Evolutionary conservation across 1,284 basidiomycete genomes (phyloP).

Genomic region (Cystobasidiaceae sp.): DNA sequence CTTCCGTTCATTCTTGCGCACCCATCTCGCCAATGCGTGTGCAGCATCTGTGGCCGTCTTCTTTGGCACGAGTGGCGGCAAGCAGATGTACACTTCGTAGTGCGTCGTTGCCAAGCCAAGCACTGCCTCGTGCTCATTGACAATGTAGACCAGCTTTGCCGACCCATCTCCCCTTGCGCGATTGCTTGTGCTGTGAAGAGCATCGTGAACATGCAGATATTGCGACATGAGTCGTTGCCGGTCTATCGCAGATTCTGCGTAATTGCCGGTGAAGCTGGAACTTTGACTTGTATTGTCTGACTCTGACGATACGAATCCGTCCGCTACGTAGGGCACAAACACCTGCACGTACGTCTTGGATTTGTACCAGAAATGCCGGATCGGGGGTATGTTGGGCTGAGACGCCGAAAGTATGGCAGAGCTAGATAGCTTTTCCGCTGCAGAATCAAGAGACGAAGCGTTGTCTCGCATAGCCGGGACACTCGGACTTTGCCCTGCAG

Average conservation of each 20-base stretch:
- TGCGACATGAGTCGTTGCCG: slow-evolving; percentile 63
- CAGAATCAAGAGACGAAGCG: background rate
- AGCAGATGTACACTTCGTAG: slow-evolving; percentile 82
- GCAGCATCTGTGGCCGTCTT: slow-evolving; percentile 76
- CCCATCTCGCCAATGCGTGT: slow-evolving; percentile 82
- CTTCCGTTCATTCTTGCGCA: slow-evolving; percentile 72
- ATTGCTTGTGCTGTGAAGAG: slow-evolving; percentile 55
- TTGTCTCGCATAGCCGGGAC: background rate
- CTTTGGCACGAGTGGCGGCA: slow-evolving; percentile 79
- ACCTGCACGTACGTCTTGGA: slow-evolving; percentile 80
- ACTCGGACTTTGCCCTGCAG: background rate
- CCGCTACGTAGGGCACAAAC: slow-evolving; percentile 70
- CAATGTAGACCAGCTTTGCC: slow-evolving; percentile 75
- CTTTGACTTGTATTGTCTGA: too few species aligned
- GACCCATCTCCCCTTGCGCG: slow-evolving; percentile 57
- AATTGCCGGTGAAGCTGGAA: slow-evolving; percentile 54
- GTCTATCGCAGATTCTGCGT: slow-evolving; percentile 6
- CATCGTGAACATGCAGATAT: slow-evolving; percentile 77
- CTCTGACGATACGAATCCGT: slow-evolving; percentile 64
- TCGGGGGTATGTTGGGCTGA: slow-evolving; percentile 60
- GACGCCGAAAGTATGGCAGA: background rate
- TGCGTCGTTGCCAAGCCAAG: slow-evolving; percentile 88
- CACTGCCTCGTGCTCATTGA: slow-evolving; percentile 76
- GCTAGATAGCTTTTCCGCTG: too few species aligned
- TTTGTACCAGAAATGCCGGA: slow-evolving; percentile 93